Percentiles rank a stretch among this genome's conserved stretches.
These are phyloP conservation scores for Gaertneriomyces semiglobifer DNA, from an alignment of 192 early-diverging fungal genomes.

Conservation along the genomic window DNA sequence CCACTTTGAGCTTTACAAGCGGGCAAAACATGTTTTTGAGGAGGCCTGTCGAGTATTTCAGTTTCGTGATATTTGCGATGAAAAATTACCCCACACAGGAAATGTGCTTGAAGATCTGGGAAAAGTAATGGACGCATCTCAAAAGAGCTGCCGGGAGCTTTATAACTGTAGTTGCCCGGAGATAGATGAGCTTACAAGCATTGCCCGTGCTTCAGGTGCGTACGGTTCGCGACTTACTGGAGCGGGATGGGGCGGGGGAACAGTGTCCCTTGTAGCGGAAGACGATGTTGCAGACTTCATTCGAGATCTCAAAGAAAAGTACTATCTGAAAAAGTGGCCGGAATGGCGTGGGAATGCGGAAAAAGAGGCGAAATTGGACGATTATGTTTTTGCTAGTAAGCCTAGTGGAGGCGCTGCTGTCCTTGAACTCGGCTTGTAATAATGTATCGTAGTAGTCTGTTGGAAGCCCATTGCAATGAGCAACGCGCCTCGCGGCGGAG, in stretches of 20 bases:
- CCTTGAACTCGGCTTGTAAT: background rate
- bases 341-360: constrained; percentile 17
- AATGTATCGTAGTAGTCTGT: too few relatives aligned
- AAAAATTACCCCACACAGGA: constrained; percentile 23
- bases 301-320: constrained; percentile 58
- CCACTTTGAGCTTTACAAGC: constrained; percentile 68
- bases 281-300: constrained; percentile 63
- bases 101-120: constrained; percentile 58
- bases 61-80: constrained; percentile 61
- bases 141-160: constrained; percentile 72
- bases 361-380: constrained; percentile 23
- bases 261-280: constrained; percentile 71
- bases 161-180: constrained; percentile 85
- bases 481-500: too few relatives aligned
- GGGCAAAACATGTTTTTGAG: constrained; percentile 78
- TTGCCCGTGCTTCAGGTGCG: constrained; percentile 54
- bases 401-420: constrained; percentile 36
- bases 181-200: constrained; percentile 68
- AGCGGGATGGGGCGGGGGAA: constrained; percentile 92
- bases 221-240: constrained; percentile 85
- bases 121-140: constrained; percentile 86
- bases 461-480: too few relatives aligned
- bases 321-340: constrained; percentile 41
- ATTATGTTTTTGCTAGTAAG: constrained; percentile 40
- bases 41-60: constrained; percentile 77